Evolutionary conservation across 768 basidiomycete species (phyloP), one percentile per base, ranked within the genome.

Genomic region (Suillus brevipes): DNA sequence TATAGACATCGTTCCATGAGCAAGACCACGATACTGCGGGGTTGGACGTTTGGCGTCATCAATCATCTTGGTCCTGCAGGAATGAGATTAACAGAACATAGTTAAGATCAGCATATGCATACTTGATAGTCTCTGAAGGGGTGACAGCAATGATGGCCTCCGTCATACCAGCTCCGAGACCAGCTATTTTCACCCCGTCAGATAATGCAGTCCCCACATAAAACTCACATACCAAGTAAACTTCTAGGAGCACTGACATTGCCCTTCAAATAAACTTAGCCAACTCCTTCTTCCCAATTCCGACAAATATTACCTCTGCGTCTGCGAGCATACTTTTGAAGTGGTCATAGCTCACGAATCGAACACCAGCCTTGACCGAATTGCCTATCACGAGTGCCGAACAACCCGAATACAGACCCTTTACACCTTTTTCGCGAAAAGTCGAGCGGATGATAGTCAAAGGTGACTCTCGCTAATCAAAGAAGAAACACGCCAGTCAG

Each of bases 81-180:
- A 34, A 37, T 62, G 10, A 47, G 3, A 50, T 6, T 7, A 20
- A 12, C 6, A 20, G 18, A 10, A 20, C 8, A 25, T 20, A 13
- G 6, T 18, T 10, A 34, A 12, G 6, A 36, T 12, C 36, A 9
- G 16, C 4, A 2, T 47, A 38, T 2, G 77, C 91, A 49, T 57
- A 96, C 97, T 99, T 99, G 82, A 99, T 97, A 0, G 97, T 99
- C 76, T 99, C 97, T 14, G 94, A 95, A 3, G 97, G 97, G 0
- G 97, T 99, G 4, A 99, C 97, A 2, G 97, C 97, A 63, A 98
- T 87, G 25, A 98, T 74, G 1, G 97, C 94, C 76, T 99, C 97
- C 71, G 82, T 90, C 87, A 95, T 87, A 4, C 97, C 97, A 2
- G 97, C 97, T 37, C 90, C 90, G 13, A 93, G 79, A 37, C 92